Conservation (phyloP, 202 grass and related monocot genomes). For the Dendrocalamus latiflorus region DNA sequence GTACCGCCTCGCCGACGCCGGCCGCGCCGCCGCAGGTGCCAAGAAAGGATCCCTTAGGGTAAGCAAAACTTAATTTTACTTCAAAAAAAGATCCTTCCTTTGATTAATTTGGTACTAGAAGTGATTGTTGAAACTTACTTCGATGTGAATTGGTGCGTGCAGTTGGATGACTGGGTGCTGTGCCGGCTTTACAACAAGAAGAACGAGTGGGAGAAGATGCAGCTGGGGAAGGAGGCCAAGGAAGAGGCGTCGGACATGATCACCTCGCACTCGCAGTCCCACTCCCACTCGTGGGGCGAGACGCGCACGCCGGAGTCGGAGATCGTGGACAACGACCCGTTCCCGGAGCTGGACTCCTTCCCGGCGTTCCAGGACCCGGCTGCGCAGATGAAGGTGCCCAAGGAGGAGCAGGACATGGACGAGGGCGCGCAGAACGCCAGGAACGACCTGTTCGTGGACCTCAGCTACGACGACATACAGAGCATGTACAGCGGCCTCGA, state of each 20-base stretch:
- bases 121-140: not conserved
- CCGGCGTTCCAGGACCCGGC: conserved; percentile 32
- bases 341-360: conserved; percentile 47
- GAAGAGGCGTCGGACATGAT: conserved; percentile 37
- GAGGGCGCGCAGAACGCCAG: not conserved
- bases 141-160: not conserved
- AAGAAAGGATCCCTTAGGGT: conserved; percentile 75
- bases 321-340: conserved; percentile 59
- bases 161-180: conserved; percentile 95
- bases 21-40: conserved; percentile 8
- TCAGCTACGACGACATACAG: conserved; percentile 75
- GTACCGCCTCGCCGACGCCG: conserved; percentile 57
- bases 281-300: conserved; percentile 52
- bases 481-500: conserved; percentile 48
- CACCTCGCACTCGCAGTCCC: conserved; percentile 23
- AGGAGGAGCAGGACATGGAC: conserved; percentile 34
- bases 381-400: conserved; percentile 43
- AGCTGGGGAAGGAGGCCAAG: conserved; percentile 13
- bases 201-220: conserved; percentile 84
- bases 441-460: conserved; percentile 52
- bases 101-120: not conserved
- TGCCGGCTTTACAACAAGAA: conserved; percentile 99
- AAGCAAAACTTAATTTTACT: not conserved
- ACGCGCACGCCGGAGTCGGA: conserved; percentile 63
- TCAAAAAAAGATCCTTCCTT: not conserved